Evolutionary conservation across 2,329 filamentous ascomycete genomes (phyloP).

Genomic region (Fusarium protoensiforme): DNA sequence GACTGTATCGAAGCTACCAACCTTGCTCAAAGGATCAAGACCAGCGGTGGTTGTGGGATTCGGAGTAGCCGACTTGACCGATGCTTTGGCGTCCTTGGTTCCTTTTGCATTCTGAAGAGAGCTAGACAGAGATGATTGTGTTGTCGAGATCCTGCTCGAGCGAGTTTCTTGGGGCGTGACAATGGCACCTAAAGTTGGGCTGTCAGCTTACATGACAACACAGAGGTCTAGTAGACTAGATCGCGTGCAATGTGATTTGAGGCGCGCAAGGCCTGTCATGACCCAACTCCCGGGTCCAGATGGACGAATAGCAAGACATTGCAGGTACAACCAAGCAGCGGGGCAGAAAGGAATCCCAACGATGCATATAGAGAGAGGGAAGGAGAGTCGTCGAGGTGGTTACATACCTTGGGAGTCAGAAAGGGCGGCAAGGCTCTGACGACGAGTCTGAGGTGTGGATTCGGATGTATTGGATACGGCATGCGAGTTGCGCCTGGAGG

Average conservation of each 20-base stretch:
- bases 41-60: constrained; percentile 41
- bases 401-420: constrained; percentile 47
- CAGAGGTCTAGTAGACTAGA: not conserved
- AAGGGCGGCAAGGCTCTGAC: constrained; percentile 39
- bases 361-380: not conserved
- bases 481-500: constrained; percentile 40
- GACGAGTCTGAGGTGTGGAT: constrained; percentile 34
- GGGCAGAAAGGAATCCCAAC: not conserved
- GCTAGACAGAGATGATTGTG: constrained; percentile 65
- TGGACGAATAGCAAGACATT: constrained; percentile 15
- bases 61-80: constrained; percentile 41
- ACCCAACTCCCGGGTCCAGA: not conserved
- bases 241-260: not conserved
- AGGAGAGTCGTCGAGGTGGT: constrained; percentile 6
- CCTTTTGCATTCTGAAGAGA: constrained; percentile 61
- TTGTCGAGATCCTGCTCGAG: constrained; percentile 42
- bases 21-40: constrained; percentile 53
- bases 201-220: constrained; percentile 42
- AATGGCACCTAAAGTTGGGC: constrained; percentile 30
- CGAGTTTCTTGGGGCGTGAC: constrained; percentile 37
- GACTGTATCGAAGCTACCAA: constrained; percentile 32
- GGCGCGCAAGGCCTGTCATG: not conserved
- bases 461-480: constrained; percentile 37
- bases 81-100: constrained; percentile 45
- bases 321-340: not conserved